Percentiles rank a stretch among this genome's conserved stretches.
Evolutionary conservation across 768 basidiomycete species (phyloP).

Genomic region (Lenzites betulinus): DNA sequence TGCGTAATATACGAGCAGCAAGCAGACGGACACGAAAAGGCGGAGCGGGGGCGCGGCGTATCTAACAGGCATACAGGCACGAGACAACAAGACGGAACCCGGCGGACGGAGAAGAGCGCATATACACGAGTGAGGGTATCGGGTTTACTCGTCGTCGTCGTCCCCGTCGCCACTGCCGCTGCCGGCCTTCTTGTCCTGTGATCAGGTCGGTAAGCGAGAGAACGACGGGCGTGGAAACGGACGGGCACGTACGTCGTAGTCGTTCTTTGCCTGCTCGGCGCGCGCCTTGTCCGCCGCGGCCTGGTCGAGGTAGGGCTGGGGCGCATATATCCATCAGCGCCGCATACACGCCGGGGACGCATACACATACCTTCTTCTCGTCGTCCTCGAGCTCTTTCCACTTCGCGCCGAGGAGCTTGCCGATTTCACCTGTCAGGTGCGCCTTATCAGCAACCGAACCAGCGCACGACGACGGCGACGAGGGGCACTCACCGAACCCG

Average conservation of each 20-base stretch:
- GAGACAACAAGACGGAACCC: neutral
- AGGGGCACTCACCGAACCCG: slow-evolving; percentile 67
- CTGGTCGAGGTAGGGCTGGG: slow-evolving; percentile 84
- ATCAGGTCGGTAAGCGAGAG: neutral
- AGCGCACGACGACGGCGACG: neutral
- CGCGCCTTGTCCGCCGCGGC: slow-evolving; percentile 87
- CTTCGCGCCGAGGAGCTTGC: slow-evolving; percentile 92
- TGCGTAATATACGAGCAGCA: slow-evolving; percentile 21
- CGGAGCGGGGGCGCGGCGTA: slow-evolving; percentile 9
- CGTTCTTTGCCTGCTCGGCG: slow-evolving; percentile 77
- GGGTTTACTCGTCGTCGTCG: slow-evolving; percentile 43
- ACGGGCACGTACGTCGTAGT: slow-evolving; percentile 42
- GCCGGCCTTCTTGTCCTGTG: slow-evolving; percentile 40
- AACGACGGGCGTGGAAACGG: neutral
- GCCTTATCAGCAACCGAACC: slow-evolving; percentile 6
- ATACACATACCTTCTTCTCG: slow-evolving; percentile 80
- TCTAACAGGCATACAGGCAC: slow-evolving; percentile 18
- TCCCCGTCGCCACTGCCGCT: slow-evolving; percentile 45
- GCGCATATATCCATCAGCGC: neutral
- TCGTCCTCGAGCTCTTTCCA: slow-evolving; percentile 94
- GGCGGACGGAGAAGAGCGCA: neutral
- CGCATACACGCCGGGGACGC: slow-evolving; percentile 1
- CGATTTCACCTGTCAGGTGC: slow-evolving; percentile 66
- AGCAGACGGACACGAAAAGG: neutral
- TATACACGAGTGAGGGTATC: neutral